These are phyloP conservation scores for Chondrostereum purpureum DNA, from an alignment of 1,284 basidiomycete species.

Conservation along the genomic window DNA sequence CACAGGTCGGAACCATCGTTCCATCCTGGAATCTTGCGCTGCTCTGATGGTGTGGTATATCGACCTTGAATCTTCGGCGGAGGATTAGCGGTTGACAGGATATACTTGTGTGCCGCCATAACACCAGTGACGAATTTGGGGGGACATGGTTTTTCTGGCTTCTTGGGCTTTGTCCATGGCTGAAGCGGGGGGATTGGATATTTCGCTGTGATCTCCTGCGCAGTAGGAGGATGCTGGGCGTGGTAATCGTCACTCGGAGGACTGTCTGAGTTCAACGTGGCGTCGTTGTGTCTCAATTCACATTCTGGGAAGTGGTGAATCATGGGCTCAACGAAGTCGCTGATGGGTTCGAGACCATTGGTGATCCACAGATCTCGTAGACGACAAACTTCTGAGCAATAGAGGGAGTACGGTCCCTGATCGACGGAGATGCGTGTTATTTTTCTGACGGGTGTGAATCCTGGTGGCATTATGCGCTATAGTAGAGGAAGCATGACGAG, in stretches of 20 bases:
- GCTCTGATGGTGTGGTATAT: slow-evolving; percentile 18
- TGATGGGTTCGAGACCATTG: neutral
- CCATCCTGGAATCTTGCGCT: slow-evolving; percentile 56
- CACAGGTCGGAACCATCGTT: slow-evolving; percentile 60
- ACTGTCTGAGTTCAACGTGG: too few relatives aligned
- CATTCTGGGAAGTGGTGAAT: too few relatives aligned
- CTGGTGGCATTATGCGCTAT: too few relatives aligned
- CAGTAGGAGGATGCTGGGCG: too few relatives aligned
- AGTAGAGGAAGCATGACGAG: too few relatives aligned
- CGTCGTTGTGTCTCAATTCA: too few relatives aligned
- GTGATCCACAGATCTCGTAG: neutral
- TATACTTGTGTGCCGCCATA: slow-evolving; percentile 58
- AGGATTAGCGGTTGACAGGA: slow-evolving; percentile 24
- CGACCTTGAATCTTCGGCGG: slow-evolving; percentile 10
- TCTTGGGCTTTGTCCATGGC: slow-evolving; percentile 31
- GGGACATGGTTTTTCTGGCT: slow-evolving; percentile 24
- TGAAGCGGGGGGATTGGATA: slow-evolving; percentile 19
- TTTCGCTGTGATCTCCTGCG: too few relatives aligned
- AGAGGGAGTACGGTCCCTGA: neutral
- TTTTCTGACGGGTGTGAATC: too few relatives aligned
- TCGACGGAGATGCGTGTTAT: too few relatives aligned
- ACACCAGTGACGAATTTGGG: slow-evolving; percentile 47
- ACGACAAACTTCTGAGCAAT: neutral
- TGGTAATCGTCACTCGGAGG: too few relatives aligned
- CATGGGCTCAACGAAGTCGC: neutral